Percentiles rank a stretch among this genome's conserved stretches.
Conservation (phyloP, 1,284 basidiomycete genomes). For the Nidula niveotomentosa region DNA sequence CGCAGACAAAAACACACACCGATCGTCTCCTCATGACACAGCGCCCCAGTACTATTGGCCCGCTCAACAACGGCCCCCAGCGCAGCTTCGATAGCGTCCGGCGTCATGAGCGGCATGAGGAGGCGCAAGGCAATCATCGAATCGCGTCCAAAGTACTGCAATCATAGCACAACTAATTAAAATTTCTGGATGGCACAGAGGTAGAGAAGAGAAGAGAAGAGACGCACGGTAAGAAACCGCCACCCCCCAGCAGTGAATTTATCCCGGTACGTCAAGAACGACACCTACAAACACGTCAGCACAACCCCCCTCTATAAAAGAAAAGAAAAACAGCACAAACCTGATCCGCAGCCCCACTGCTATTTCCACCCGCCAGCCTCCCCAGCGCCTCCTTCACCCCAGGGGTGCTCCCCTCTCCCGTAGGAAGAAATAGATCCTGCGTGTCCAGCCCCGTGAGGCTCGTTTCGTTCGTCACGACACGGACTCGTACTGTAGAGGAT, state of each 20-base stretch:
- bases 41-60: constrained; percentile 21
- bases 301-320: too few relatives aligned
- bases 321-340: constrained; percentile 2
- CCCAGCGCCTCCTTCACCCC: constrained; percentile 12
- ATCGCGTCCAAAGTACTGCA: constrained; percentile 24
- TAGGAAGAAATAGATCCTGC: constrained; percentile 14
- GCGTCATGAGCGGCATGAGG: constrained; percentile 21
- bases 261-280: constrained; percentile 20
- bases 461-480: constrained; percentile 21
- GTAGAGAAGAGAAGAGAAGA: not conserved
- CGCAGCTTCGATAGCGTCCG: constrained; percentile 20
- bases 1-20: constrained; percentile 7
- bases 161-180: too few relatives aligned
- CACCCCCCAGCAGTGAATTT: constrained; percentile 25
- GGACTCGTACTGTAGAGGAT: constrained; percentile 10
- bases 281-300: not conserved
- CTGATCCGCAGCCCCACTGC: constrained; percentile 14
- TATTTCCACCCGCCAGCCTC: constrained; percentile 8
- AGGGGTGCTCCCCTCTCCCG: constrained; percentile 13
- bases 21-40: constrained; percentile 26
- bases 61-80: constrained; percentile 24
- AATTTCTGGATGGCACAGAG: too few relatives aligned
- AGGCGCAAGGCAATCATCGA: constrained; percentile 22
- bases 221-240: constrained; percentile 21
- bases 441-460: constrained; percentile 15